Evolutionary conservation across 257 asterid genomes (phyloP).

Genomic region (Plantago major): DNA sequence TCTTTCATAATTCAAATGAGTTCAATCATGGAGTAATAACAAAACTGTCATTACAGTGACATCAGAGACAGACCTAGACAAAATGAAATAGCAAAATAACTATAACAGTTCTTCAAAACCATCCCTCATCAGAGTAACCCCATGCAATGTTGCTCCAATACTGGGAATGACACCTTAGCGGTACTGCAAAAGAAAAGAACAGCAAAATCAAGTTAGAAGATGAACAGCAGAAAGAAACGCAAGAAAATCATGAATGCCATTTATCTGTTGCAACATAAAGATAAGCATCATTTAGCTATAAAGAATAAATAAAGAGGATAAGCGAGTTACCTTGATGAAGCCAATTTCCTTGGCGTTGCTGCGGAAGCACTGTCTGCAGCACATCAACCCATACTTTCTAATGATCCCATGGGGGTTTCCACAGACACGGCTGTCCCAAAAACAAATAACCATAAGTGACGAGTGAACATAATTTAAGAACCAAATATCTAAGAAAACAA

Average conservation of each 20-base stretch:
- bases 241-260: background rate
- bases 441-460: background rate
- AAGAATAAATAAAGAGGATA: no score
- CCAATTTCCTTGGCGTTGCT: conserved; percentile 53
- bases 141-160: background rate
- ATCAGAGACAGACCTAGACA: background rate
- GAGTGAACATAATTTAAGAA: background rate
- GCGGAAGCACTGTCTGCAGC: conserved; percentile 59
- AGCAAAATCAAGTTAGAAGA: no score
- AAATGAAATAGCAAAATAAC: conserved; percentile 1
- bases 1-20: conserved; percentile 14
- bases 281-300: no score
- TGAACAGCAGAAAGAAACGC: no score
- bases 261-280: background rate
- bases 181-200: conserved; percentile 36
- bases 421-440: conserved; percentile 39
- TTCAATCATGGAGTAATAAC: conserved; percentile 12
- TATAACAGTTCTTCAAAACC: background rate
- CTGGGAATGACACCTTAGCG: conserved; percentile 23
- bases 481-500: background rate
- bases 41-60: conserved; percentile 14
- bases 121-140: background rate
- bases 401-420: conserved; percentile 47
- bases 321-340: conserved; percentile 46
- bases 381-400: conserved; percentile 49